phyloP scores from a whole-genome alignment of 2,329 filamentous ascomycete species.

The Aspergillus amoenus region DNA sequence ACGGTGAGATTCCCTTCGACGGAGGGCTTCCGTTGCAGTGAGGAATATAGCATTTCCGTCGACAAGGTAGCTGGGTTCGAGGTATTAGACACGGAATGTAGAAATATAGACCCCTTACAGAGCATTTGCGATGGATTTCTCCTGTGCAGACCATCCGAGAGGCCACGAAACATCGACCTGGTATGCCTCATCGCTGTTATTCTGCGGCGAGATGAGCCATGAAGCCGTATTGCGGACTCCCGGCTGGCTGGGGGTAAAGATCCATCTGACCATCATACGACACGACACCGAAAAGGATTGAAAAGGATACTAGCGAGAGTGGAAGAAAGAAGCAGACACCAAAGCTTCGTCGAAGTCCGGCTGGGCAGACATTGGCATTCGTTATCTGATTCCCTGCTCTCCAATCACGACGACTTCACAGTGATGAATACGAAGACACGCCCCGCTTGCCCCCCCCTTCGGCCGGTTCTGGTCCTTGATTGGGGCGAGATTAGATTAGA shows the following conservation, averaged over 20 bases:
- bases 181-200: constrained; percentile 11
- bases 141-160: constrained; percentile 18
- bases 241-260: not conserved
- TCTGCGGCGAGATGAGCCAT: constrained; percentile 12
- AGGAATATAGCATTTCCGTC: constrained; percentile 32
- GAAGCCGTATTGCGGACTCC: constrained; percentile 15
- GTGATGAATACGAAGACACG: too few species aligned
- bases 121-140: constrained; percentile 12
- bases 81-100: too few species aligned
- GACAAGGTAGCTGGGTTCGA: constrained; percentile 23
- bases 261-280: constrained; percentile 10
- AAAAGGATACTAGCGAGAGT: not conserved
- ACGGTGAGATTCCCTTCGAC: constrained; percentile 17
- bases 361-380: constrained; percentile 1
- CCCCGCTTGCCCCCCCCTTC: not conserved
- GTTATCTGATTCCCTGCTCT: constrained; percentile 1
- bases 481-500: constrained; percentile 9
- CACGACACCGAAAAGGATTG: not conserved
- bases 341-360: too few species aligned
- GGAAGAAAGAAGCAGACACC: too few species aligned
- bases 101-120: constrained; percentile 16
- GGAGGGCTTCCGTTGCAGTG: constrained; percentile 25
- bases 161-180: constrained; percentile 29
- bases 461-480: not conserved
- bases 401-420: not conserved